A percentile compares a stretch with the other conserved stretches of the same genome.
These are phyloP conservation scores for Furculomyces boomerangus DNA, from an alignment of 371 early-diverging fungal species.

Conservation along the genomic window DNA sequence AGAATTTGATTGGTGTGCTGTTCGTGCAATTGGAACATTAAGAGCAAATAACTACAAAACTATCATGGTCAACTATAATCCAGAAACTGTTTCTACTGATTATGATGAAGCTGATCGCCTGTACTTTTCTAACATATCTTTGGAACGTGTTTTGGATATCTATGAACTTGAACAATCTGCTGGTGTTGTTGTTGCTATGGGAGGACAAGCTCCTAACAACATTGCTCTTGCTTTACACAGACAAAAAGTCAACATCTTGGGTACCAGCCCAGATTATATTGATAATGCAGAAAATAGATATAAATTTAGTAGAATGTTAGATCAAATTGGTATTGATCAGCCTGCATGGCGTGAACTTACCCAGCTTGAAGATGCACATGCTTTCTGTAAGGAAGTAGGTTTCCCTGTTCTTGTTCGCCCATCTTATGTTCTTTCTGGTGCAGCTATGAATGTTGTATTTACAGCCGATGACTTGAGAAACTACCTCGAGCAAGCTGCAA, in stretches of 20 bases:
- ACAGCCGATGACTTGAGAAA: constrained; percentile 53
- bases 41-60: constrained; percentile 66
- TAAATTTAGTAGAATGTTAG: constrained; percentile 87
- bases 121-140: constrained; percentile 81
- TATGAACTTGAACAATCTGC: constrained; percentile 67
- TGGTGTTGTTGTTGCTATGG: constrained; percentile 81
- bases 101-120: constrained; percentile 89
- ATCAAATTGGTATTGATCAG: constrained; percentile 87
- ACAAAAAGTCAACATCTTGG: constrained; percentile 71
- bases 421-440: constrained; percentile 88
- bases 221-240: constrained; percentile 75
- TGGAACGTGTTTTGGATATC: constrained; percentile 86
- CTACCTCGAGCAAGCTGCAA: constrained; percentile 67
- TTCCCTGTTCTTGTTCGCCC: constrained; percentile 90
- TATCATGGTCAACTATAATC: constrained; percentile 94
- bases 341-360: constrained; percentile 88
- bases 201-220: constrained; percentile 94
- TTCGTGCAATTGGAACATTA: constrained; percentile 75
- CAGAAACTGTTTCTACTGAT: constrained; percentile 93
- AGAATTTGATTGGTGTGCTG: constrained; percentile 97
- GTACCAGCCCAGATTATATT: constrained; percentile 85
- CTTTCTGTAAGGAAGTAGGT: constrained; percentile 67
- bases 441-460: constrained; percentile 90
- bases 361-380: constrained; percentile 56
- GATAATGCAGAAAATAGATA: constrained; percentile 87